Evolutionary conservation across 129 eudicot genomes (phyloP).

Genomic region (Flaveria sonorensis): DNA sequence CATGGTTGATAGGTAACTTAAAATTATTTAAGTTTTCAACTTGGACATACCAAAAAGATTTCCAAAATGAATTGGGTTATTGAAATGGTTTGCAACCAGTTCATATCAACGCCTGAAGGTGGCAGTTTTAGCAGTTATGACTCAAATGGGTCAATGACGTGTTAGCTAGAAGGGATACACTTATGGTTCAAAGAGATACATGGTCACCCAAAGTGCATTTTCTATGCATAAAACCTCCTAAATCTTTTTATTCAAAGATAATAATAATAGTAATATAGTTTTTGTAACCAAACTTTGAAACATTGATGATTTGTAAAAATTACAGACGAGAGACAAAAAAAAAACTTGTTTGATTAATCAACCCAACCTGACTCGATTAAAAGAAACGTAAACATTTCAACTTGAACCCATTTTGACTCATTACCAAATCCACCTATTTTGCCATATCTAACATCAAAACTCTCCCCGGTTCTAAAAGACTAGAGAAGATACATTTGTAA

Average conservation of each 20-base stretch:
- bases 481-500: neutral
- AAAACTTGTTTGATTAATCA: neutral
- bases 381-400: neutral
- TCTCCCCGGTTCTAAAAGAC: neutral
- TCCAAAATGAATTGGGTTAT: neutral
- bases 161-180: neutral
- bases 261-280: neutral
- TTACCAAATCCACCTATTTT: neutral
- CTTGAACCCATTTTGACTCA: neutral
- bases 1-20: neutral
- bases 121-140: conserved; percentile 4
- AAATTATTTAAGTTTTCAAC: neutral
- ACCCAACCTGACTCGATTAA: neutral
- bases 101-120: neutral
- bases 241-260: neutral
- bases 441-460: neutral
- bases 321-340: neutral
- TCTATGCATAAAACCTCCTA: neutral
- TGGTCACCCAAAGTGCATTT: neutral
- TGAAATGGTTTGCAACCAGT: neutral
- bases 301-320: neutral
- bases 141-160: neutral
- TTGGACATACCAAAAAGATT: neutral
- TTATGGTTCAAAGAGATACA: neutral
- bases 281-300: neutral